These are phyloP conservation scores for Aspergillus fijiensis DNA, from an alignment of 2,329 filamentous ascomycete species.

Conservation along the genomic window DNA sequence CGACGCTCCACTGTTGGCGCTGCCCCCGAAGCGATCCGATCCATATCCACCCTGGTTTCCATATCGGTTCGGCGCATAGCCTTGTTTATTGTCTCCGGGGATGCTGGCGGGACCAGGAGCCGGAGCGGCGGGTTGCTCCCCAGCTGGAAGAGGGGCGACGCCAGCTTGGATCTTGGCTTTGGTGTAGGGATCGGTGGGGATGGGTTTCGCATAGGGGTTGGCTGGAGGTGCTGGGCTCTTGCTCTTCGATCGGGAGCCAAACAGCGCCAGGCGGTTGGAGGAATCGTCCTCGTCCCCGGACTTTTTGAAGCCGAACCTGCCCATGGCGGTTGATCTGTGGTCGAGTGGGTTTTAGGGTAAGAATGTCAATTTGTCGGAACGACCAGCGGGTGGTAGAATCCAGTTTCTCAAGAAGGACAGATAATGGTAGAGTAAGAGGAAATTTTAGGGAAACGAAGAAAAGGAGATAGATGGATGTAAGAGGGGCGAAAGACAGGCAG, in stretches of 20 bases:
- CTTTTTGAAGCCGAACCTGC: constrained; percentile 51
- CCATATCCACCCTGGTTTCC: constrained; percentile 54
- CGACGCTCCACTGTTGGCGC: constrained; percentile 35
- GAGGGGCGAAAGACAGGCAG: constrained; percentile 10
- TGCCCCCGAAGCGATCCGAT: constrained; percentile 53
- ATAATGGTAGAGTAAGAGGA: constrained; percentile 4
- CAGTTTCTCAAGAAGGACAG: constrained; percentile 11
- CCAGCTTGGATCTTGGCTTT: constrained; percentile 48
- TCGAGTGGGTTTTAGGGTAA: not conserved
- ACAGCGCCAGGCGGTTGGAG: constrained; percentile 57
- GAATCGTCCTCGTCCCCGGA: constrained; percentile 51
- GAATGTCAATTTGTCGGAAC: constrained; percentile 3
- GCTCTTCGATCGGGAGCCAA: constrained; percentile 56
- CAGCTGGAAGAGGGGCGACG: constrained; percentile 36
- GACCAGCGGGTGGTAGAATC: not conserved
- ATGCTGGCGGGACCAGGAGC: constrained; percentile 29
- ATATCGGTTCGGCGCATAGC: constrained; percentile 54
- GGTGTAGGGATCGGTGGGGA: constrained; percentile 56
- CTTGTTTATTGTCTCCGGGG: constrained; percentile 37
- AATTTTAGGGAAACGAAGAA: not conserved
- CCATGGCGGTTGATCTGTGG: constrained; percentile 25
- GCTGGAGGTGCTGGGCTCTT: constrained; percentile 52
- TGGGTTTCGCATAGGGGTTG: constrained; percentile 59
- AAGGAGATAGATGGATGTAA: constrained; percentile 10
- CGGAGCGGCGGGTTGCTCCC: constrained; percentile 30